Conservation (phyloP, 2,329 filamentous ascomycete species). For the Monilinia aucupariae region DNA sequence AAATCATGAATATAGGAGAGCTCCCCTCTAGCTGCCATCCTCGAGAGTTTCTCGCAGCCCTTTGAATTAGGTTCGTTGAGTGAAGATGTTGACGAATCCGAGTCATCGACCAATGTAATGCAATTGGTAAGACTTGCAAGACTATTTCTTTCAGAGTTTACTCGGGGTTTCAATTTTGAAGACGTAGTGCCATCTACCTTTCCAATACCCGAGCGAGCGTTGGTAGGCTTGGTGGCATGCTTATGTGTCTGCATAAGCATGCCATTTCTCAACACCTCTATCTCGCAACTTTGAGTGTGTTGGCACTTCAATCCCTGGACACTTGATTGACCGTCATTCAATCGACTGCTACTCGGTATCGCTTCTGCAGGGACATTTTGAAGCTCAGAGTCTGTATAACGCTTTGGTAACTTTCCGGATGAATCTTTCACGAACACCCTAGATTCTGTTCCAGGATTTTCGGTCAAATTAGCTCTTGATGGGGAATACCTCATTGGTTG, state of each 20-base stretch:
- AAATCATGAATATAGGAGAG: slow-evolving; percentile 31
- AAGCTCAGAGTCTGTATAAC: slow-evolving; percentile 2
- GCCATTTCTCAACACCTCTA: not conserved
- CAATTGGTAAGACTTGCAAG: not conserved
- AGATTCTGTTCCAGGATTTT: not conserved
- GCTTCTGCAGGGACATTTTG: slow-evolving; percentile 6
- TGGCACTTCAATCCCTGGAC: not conserved
- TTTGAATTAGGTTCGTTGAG: not conserved
- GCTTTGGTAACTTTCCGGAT: slow-evolving; percentile 5
- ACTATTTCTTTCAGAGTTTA: not conserved
- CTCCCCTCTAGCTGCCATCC: slow-evolving; percentile 12
- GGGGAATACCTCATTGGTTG: slow-evolving; percentile 27
- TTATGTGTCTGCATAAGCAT: not conserved
- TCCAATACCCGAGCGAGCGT: not conserved
- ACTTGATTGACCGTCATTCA: not conserved
- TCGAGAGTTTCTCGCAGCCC: slow-evolving; percentile 9
- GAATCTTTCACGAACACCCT: slow-evolving; percentile 2
- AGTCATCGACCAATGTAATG: not conserved
- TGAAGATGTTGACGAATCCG: not conserved
- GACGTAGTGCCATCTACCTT: slow-evolving; percentile 3
- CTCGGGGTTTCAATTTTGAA: not conserved
- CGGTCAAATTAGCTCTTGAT: slow-evolving; percentile 8
- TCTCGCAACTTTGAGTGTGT: not conserved
- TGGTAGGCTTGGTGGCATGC: not conserved
- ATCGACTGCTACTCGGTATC: not conserved